These are phyloP conservation scores for Deinandra increscens DNA, from an alignment of 129 eudicot species.

Conservation along the genomic window DNA sequence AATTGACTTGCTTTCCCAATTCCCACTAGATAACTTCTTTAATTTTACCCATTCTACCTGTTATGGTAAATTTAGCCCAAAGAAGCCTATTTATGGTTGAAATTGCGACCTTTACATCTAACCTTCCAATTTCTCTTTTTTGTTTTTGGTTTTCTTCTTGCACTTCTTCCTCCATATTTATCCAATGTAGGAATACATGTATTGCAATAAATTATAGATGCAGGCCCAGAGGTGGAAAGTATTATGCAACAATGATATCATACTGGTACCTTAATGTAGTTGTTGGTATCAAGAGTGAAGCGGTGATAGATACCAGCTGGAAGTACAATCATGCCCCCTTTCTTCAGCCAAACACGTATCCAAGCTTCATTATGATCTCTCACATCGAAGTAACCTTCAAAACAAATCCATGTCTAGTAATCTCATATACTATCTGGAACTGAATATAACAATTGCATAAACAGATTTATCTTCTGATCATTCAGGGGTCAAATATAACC, in stretches of 20 bases:
- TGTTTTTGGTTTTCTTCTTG: background rate
- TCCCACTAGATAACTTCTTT: background rate
- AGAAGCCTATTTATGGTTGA: background rate
- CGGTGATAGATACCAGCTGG: slow-evolving; percentile 99
- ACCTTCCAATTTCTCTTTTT: background rate
- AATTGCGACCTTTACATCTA: background rate
- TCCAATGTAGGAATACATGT: slow-evolving; percentile 1
- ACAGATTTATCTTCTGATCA: background rate
- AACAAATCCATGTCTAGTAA: slow-evolving; percentile 4
- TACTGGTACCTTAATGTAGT: slow-evolving; percentile 78
- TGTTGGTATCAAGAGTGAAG: slow-evolving; percentile 85
- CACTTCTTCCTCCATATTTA: background rate
- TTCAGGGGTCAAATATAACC: background rate
- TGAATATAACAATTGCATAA: too few species aligned
- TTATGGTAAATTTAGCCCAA: background rate
- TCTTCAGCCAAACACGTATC: slow-evolving; percentile 95
- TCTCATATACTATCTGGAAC: background rate
- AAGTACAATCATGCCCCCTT: slow-evolving; percentile 93
- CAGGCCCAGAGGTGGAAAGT: background rate
- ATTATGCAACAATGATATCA: background rate
- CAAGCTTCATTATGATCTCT: slow-evolving; percentile 79
- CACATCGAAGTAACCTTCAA: slow-evolving; percentile 93
- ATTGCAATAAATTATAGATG: background rate
- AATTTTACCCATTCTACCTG: background rate
- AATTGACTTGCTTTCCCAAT: background rate